A percentile compares a stretch with the other conserved stretches of the same genome.
These are phyloP conservation scores for Aspergillus flavus DNA, from an alignment of 2,329 filamentous ascomycete species.

Conservation along the genomic window DNA sequence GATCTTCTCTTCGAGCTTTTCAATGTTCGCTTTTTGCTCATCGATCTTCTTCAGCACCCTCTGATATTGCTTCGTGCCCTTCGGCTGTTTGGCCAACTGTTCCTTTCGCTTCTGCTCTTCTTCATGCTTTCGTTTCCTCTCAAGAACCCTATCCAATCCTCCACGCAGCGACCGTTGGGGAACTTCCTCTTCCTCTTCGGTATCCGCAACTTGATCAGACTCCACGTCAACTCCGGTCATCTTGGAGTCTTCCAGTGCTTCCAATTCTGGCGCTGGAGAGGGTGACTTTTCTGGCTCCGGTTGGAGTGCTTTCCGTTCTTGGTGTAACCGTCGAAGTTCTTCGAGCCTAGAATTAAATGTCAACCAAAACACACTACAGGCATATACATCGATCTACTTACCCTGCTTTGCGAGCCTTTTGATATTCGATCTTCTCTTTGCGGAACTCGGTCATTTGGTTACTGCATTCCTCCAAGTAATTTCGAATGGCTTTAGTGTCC, in stretches of 20 bases:
- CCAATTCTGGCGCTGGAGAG: slow-evolving; percentile 46
- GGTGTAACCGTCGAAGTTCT: slow-evolving; percentile 49
- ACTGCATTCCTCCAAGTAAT: slow-evolving; percentile 88
- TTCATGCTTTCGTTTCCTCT: slow-evolving; percentile 76
- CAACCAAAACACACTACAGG: background rate
- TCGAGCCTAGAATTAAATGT: slow-evolving; percentile 35
- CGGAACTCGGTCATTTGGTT: slow-evolving; percentile 93
- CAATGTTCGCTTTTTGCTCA: slow-evolving; percentile 78
- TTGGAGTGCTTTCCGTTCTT: slow-evolving; percentile 51
- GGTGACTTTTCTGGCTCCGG: slow-evolving; percentile 49
- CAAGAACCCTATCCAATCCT: slow-evolving; percentile 68
- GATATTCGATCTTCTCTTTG: slow-evolving; percentile 93
- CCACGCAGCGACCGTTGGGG: slow-evolving; percentile 61
- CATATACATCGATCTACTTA: slow-evolving; percentile 41
- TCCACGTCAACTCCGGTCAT: slow-evolving; percentile 60
- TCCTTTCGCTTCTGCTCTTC: slow-evolving; percentile 70
- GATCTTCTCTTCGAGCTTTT: slow-evolving; percentile 82
- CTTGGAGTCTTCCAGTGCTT: slow-evolving; percentile 42
- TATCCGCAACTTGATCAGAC: slow-evolving; percentile 64
- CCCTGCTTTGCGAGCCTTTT: slow-evolving; percentile 71
- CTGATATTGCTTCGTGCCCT: slow-evolving; percentile 85
- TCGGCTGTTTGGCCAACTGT: slow-evolving; percentile 66
- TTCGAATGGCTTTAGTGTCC: slow-evolving; percentile 81
- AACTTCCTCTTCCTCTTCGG: slow-evolving; percentile 67
- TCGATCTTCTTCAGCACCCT: slow-evolving; percentile 87